Conservation (phyloP, 2,329 filamentous ascomycete genomes). For the Bipolaris zeicola region DNA sequence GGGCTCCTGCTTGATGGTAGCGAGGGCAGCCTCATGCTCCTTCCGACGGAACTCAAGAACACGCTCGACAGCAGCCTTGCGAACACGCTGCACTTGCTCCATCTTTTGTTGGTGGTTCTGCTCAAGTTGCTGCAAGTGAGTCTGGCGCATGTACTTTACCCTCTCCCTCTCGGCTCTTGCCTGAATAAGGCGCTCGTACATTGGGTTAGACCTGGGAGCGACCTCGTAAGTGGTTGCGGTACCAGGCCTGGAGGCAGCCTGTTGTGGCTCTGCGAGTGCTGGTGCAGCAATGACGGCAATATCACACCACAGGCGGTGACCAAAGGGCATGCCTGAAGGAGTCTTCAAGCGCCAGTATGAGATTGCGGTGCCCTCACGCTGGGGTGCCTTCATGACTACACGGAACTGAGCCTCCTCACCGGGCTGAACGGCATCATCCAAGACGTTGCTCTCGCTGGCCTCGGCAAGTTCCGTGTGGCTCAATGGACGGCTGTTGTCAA, state of each 20-base stretch:
- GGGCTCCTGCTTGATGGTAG: constrained; percentile 36
- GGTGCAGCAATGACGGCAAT: constrained; percentile 65
- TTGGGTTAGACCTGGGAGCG: constrained; percentile 22
- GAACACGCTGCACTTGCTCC: constrained; percentile 42
- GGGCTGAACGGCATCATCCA: constrained; percentile 69
- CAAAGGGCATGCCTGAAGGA: constrained; percentile 79
- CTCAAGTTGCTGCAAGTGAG: constrained; percentile 28
- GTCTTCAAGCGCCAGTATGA: constrained; percentile 97
- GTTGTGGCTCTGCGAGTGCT: constrained; percentile 6
- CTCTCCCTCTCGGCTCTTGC: constrained; percentile 34
- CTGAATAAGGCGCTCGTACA: constrained; percentile 34
- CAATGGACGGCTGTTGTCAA: constrained; percentile 80
- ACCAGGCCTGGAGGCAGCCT: constrained; percentile 3
- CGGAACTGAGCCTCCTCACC: constrained; percentile 81
- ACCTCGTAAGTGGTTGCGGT: constrained; percentile 19
- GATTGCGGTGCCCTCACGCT: constrained; percentile 76
- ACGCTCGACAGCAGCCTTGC: constrained; percentile 44
- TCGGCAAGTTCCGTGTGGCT: constrained; percentile 76
- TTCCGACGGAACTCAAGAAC: constrained; percentile 40
- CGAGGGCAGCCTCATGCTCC: constrained; percentile 39
- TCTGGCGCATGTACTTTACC: constrained; percentile 25
- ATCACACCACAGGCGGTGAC: constrained; percentile 94
- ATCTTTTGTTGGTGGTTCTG: constrained; percentile 34
- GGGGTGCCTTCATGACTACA: constrained; percentile 80
- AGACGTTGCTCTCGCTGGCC: constrained; percentile 81